A percentile compares a stretch with the other conserved stretches of the same genome.
phyloP scores from a whole-genome alignment of 768 basidiomycete species.

The Podaxis rugospora region DNA sequence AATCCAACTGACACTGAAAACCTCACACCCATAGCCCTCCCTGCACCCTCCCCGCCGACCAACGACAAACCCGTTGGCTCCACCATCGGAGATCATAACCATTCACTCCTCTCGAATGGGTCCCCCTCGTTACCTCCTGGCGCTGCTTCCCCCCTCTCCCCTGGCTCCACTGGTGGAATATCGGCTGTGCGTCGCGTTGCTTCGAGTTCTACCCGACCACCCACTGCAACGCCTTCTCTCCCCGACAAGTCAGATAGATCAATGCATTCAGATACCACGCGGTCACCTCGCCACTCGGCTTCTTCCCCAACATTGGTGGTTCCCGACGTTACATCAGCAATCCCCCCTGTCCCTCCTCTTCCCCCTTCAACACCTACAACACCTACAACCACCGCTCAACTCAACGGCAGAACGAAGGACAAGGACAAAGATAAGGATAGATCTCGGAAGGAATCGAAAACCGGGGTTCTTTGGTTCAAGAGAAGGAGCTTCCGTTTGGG shows the following conservation, averaged over 20 bases:
- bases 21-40: slow-evolving; percentile 19
- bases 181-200: slow-evolving; percentile 26
- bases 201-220: slow-evolving; percentile 22
- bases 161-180: neutral
- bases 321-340: slow-evolving; percentile 14
- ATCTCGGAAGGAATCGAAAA: slow-evolving; percentile 34
- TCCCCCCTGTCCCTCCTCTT: slow-evolving; percentile 15
- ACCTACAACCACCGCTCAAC: slow-evolving; percentile 13
- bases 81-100: neutral
- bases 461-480: slow-evolving; percentile 45
- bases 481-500: slow-evolving; percentile 42
- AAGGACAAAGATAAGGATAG: slow-evolving; percentile 34
- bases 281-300: slow-evolving; percentile 25
- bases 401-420: slow-evolving; percentile 32
- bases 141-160: neutral
- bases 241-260: neutral
- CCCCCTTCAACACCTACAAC: slow-evolving; percentile 21
- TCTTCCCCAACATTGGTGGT: slow-evolving; percentile 23
- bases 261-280: slow-evolving; percentile 21
- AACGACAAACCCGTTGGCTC: neutral
- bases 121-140: neutral
- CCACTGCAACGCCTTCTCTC: neutral
- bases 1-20: slow-evolving; percentile 18
- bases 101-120: neutral
- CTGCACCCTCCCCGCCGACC: slow-evolving; percentile 13